Conservation (phyloP, 345 rosid species). For the Gynandropsis gynandra region DNA sequence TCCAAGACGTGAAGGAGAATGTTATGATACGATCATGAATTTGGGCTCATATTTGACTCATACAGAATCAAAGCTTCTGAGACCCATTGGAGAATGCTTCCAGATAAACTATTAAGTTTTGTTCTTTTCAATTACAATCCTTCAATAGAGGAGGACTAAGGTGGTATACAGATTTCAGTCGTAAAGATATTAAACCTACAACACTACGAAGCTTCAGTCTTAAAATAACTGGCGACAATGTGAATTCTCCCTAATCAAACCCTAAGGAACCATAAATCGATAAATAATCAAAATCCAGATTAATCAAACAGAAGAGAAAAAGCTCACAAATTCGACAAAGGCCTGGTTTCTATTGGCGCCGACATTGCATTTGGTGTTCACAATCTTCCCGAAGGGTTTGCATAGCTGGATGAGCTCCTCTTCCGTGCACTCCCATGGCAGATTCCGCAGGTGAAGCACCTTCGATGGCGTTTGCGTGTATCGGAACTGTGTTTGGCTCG, state of each 20-base stretch:
- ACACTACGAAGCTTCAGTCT: no score
- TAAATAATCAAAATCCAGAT: neutral
- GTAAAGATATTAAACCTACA: no score
- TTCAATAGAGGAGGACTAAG: no score
- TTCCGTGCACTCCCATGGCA: slow-evolving; percentile 67
- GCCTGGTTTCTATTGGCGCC: slow-evolving; percentile 96
- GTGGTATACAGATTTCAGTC: no score
- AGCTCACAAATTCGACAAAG: slow-evolving; percentile 80
- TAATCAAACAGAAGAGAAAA: slow-evolving; percentile 3
- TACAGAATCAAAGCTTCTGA: neutral
- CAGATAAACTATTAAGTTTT: slow-evolving; percentile 2
- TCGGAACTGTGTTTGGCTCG: slow-evolving; percentile 85
- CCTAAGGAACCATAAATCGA: neutral
- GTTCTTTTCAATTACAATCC: no score
- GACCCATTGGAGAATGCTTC: neutral
- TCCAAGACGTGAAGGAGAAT: no score
- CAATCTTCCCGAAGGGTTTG: slow-evolving; percentile 78
- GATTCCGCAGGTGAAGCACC: slow-evolving; percentile 69
- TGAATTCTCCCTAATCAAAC: slow-evolving; percentile 1
- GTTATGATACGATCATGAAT: no score
- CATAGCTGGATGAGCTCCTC: slow-evolving; percentile 76
- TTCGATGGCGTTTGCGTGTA: slow-evolving; percentile 88
- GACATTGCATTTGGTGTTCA: slow-evolving; percentile 70
- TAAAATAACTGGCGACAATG: no score
- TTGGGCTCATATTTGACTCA: no score